Conservation (phyloP, 768 basidiomycete species). For the Russula emetica region DNA sequence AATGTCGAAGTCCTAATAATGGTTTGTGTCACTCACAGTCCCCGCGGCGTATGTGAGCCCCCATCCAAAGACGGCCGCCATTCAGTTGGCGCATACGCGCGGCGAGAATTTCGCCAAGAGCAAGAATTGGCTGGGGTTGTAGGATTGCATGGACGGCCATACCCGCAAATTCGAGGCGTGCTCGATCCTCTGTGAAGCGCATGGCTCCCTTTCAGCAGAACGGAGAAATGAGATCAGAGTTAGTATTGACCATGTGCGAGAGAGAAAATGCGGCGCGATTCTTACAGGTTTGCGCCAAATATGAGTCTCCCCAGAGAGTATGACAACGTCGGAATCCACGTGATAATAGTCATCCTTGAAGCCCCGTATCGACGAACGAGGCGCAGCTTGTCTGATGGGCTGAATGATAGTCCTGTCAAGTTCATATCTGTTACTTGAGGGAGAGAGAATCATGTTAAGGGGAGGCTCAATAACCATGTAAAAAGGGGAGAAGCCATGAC, state of each 20-base stretch:
- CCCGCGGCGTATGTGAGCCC: constrained; percentile 43
- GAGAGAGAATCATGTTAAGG: not conserved
- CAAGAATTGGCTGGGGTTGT: constrained; percentile 26
- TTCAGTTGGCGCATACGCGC: constrained; percentile 34
- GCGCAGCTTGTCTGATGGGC: constrained; percentile 39
- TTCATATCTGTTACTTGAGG: constrained; percentile 39
- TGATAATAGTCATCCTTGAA: constrained; percentile 39
- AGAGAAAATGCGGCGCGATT: not conserved
- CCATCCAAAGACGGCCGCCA: constrained; percentile 40
- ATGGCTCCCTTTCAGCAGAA: constrained; percentile 15
- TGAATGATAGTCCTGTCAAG: constrained; percentile 40
- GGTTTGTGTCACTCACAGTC: constrained; percentile 35
- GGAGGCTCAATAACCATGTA: not conserved
- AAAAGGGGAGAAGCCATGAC: not conserved
- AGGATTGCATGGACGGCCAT: constrained; percentile 10
- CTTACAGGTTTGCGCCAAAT: constrained; percentile 40
- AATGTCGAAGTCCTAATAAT: not conserved
- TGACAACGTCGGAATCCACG: constrained; percentile 37
- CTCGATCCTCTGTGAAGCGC: constrained; percentile 16
- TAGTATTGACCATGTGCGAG: not conserved
- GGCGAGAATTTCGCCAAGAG: constrained; percentile 35
- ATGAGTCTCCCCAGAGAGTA: constrained; percentile 41
- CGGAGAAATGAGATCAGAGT: no score
- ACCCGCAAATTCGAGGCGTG: constrained; percentile 13
- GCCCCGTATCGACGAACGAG: constrained; percentile 38